phyloP scores from a whole-genome alignment of 768 basidiomycete species.

The Lactifluus echinatus region DNA sequence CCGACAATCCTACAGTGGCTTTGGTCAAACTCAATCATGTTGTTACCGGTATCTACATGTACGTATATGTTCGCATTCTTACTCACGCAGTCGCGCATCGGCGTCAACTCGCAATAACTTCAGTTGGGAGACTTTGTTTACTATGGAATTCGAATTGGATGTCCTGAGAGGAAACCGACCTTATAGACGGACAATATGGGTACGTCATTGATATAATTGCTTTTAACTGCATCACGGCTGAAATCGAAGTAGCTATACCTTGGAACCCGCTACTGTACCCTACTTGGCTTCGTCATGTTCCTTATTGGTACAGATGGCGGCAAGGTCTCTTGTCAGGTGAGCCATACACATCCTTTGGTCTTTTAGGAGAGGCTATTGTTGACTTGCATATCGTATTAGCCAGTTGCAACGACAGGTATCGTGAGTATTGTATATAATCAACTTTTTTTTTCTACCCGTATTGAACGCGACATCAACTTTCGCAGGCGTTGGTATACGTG shows the following conservation, averaged over 20 bases:
- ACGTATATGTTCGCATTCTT: background rate
- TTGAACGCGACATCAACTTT: background rate
- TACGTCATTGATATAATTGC: background rate
- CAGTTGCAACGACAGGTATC: background rate
- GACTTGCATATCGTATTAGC: background rate
- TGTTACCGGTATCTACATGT: background rate
- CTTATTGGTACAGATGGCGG: background rate
- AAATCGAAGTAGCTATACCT: conserved; percentile 1
- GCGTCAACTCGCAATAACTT: background rate
- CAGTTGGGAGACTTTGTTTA: background rate
- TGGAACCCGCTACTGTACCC: background rate
- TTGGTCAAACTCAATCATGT: background rate
- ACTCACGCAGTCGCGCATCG: background rate
- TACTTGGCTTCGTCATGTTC: background rate
- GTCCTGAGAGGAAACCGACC: conserved; percentile 6
- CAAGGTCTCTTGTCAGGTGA: background rate
- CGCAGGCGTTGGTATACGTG: background rate
- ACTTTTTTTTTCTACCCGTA: no score
- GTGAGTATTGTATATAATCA: background rate
- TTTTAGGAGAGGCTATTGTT: background rate
- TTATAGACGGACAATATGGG: conserved; percentile 1
- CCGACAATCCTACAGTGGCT: background rate
- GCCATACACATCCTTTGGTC: no score
- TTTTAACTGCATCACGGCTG: no score
- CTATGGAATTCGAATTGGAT: background rate